These are phyloP conservation scores for Collybiopsis luxurians DNA, from an alignment of 768 basidiomycete species.

Conservation along the genomic window DNA sequence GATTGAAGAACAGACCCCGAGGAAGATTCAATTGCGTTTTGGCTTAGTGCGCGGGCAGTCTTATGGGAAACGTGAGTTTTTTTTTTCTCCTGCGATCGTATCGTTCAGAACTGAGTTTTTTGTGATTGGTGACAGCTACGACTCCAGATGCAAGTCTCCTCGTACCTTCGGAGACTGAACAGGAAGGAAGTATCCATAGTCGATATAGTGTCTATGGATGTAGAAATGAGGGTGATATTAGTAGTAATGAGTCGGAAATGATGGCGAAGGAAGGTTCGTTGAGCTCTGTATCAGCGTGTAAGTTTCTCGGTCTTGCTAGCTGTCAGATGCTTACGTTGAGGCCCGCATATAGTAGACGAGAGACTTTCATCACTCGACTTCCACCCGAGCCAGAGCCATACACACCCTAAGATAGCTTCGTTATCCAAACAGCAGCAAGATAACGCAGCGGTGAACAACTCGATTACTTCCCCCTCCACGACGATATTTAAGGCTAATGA, in stretches of 20 bases:
- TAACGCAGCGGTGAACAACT: too few relatives aligned
- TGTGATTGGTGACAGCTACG: neutral
- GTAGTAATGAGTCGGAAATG: neutral
- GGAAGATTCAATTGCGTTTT: neutral
- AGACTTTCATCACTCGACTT: neutral
- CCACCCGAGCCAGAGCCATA: too few relatives aligned
- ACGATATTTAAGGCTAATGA: too few relatives aligned
- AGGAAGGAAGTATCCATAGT: slow-evolving; percentile 1
- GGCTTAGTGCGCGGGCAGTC: neutral
- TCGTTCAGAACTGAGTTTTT: neutral
- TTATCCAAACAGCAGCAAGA: too few relatives aligned
- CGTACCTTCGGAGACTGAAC: neutral
- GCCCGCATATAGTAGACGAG: neutral
- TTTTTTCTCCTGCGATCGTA: neutral
- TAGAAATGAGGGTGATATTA: neutral
- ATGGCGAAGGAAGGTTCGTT: neutral
- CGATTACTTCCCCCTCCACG: too few relatives aligned
- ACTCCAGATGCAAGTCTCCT: neutral
- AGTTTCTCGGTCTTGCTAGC: neutral
- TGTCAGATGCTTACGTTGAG: neutral
- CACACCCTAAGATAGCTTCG: too few relatives aligned
- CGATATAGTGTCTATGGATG: neutral
- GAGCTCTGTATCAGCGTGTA: neutral
- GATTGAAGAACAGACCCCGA: neutral
- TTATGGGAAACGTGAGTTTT: neutral